These are phyloP conservation scores for Haplosporangium sp. DNA, from an alignment of 371 early-diverging fungal genomes.

Conservation along the genomic window DNA sequence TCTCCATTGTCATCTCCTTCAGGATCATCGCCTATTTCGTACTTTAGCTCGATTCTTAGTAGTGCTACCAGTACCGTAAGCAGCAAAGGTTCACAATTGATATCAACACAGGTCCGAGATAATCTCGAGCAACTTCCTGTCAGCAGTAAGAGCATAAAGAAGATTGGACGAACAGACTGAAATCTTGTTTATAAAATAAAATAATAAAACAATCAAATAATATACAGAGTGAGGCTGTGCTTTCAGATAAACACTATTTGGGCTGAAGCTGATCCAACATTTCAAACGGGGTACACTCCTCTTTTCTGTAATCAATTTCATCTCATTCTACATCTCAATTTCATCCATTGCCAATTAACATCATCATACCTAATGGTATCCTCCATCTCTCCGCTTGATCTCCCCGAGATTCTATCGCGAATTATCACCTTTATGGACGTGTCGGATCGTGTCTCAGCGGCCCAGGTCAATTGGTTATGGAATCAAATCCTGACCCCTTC, in stretches of 20 bases:
- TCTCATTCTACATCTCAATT: neutral
- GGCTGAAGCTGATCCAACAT: too few species aligned
- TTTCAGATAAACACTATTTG: too few species aligned
- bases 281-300: too few species aligned
- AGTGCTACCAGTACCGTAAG: conserved; percentile 1
- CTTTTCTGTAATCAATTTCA: too few species aligned
- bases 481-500: neutral
- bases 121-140: conserved; percentile 16
- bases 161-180: conserved; percentile 25
- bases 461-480: conserved; percentile 14
- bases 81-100: conserved; percentile 10
- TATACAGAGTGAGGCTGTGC: too few species aligned
- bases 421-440: conserved; percentile 7
- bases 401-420: conserved; percentile 16
- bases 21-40: neutral
- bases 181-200: too few species aligned
- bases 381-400: neutral
- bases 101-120: conserved; percentile 9
- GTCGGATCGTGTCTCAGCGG: neutral
- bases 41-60: conserved; percentile 13
- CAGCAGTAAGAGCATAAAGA: conserved; percentile 13
- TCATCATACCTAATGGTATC: neutral
- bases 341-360: neutral
- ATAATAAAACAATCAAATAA: too few species aligned
- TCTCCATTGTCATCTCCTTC: neutral